Evolutionary conservation across 129 eudicot species (phyloP).

Genomic region (Silybum marianum): DNA sequence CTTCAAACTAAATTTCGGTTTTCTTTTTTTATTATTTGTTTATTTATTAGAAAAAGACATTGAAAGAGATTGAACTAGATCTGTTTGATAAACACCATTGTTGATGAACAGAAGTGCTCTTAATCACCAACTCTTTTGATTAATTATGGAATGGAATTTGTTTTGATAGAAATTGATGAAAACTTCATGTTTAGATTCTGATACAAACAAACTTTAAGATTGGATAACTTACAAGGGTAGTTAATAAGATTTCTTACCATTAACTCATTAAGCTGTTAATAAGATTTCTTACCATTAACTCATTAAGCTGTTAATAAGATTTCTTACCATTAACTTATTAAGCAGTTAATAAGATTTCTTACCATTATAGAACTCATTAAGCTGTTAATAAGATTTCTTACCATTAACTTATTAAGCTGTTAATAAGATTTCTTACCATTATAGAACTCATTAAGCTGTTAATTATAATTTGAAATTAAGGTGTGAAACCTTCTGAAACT

Average conservation of each 20-base stretch:
- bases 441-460: not conserved
- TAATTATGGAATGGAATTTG: constrained; percentile 9
- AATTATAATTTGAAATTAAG: not conserved
- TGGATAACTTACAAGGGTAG: not conserved
- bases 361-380: not conserved
- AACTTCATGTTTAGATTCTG: not conserved
- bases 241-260: not conserved
- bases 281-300: not conserved
- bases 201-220: not conserved
- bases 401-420: not conserved
- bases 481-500: constrained; percentile 15
- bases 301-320: not conserved
- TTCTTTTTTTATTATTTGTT: not conserved
- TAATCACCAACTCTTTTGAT: constrained; percentile 5
- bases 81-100: constrained; percentile 15
- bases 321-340: not conserved
- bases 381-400: not conserved
- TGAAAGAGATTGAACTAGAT: constrained; percentile 35
- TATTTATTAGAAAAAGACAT: not conserved
- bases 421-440: not conserved
- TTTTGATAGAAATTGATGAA: not conserved
- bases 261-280: not conserved
- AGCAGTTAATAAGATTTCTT: not conserved
- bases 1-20: constrained; percentile 11
- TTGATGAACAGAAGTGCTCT: constrained; percentile 8